Base-by-base conservation (phyloP, 2,329 filamentous ascomycete genomes). In the Stromatinia cepivora region DNA sequence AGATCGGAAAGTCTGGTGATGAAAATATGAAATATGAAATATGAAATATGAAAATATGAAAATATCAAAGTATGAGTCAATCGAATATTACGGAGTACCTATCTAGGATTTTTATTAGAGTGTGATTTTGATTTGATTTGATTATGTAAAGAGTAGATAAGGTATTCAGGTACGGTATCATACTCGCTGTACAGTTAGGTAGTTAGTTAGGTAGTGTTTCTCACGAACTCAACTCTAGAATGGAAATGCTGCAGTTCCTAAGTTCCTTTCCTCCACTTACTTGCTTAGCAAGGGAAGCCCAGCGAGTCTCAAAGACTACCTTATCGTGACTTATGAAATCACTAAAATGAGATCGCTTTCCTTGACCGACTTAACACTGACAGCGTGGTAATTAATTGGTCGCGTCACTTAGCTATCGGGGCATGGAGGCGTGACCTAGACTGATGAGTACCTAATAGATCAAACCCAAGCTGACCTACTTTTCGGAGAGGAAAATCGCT, bases 11-110 rank as follows among this genome's bases (percentile, higher is more conserved):
- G 31, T 57, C 54, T n/a, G 34, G 31, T 57, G 54, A n/a, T 39
- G 22, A n/a, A 34, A 36, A 22, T n/a, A n/a, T n/a, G 31, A 4
- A 42, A 39, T 13, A 4, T 15, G 10, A 42, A 42, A 42, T 39
- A 13, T 13, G n/a, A 42, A 42, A 5, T 42, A 11, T 42, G 39
- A 42, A 42, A 42, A 42, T 42, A n/a, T n/a, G n/a, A n/a, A n/a
- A n/a, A n/a, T n/a, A n/a, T n/a, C n/a, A n/a, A n/a, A n/a, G n/a
- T 42, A 57, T 36, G 20, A 57, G 31, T 57, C 54, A 57, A 57
- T 57, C 9, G 8, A 22, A 31, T 31, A 6, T 5, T 8, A 22
- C 28, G 9, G 17, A 34, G 53, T 54, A 31, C 10, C 36, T 42
- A 42, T 42, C 1, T 42, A 39, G 11, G 10, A 11, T 39, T 11